Conservation (phyloP, 179 eudicot genomes). For the Beta corolliflora region DNA sequence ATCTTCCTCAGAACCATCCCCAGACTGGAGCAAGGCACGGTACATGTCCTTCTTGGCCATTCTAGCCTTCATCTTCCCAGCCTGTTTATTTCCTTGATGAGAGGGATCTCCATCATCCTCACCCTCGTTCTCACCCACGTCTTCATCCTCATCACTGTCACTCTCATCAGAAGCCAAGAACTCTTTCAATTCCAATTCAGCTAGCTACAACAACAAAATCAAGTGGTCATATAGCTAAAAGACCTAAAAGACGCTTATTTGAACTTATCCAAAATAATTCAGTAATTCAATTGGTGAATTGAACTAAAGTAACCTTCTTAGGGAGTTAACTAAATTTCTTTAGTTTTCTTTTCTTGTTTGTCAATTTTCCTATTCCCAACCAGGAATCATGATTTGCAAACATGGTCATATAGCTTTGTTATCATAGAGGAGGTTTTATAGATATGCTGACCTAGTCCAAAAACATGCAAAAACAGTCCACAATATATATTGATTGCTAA, state of each 20-base stretch:
- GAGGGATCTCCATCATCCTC: conserved; percentile 27
- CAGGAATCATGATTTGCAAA: background rate
- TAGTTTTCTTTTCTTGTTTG: background rate
- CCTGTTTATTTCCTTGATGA: conserved; percentile 18
- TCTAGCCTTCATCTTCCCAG: background rate
- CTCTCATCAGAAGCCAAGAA: conserved; percentile 87
- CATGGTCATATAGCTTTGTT: background rate
- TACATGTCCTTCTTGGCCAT: conserved; percentile 43
- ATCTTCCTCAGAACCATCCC: conserved; percentile 67
- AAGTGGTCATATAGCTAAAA: background rate
- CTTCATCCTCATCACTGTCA: conserved; percentile 55
- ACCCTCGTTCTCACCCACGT: conserved; percentile 31
- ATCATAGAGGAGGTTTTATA: background rate
- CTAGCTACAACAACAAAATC: conserved; percentile 47
- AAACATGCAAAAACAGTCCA: background rate
- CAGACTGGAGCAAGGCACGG: conserved; percentile 75
- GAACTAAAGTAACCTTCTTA: no score
- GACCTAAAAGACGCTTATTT: no score
- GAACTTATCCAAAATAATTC: background rate
- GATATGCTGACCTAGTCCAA: background rate
- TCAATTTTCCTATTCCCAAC: background rate
- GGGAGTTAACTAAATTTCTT: no score
- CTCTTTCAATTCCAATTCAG: conserved; percentile 70
- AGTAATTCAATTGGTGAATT: no score
- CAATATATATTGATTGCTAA: background rate